Conservation (phyloP, 495 filamentous ascomycete species). For the Penicillium odoratum region DNA sequence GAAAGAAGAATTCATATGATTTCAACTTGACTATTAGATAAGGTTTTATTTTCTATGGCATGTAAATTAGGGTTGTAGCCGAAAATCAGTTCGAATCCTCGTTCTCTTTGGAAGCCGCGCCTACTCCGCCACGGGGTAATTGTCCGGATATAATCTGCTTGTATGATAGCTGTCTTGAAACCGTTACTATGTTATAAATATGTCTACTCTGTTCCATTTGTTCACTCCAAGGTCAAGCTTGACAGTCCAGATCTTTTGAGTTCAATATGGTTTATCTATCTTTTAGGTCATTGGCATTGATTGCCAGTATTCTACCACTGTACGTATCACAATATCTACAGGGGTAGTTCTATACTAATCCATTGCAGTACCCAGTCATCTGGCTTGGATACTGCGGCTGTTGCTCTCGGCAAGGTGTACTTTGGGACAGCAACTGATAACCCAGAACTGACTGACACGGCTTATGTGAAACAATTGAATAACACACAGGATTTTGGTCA, state of each 20-base stretch:
- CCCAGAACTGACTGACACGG: conserved; percentile 47
- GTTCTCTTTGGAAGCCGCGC: conserved; percentile 20
- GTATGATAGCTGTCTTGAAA: no score
- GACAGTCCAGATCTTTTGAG: neutral
- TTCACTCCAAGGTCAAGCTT: neutral
- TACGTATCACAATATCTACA: conserved; percentile 9
- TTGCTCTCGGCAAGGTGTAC: conserved; percentile 52
- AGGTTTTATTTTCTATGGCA: neutral
- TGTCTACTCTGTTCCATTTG: neutral
- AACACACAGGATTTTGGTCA: conserved; percentile 58
- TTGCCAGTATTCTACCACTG: conserved; percentile 28
- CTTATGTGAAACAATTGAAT: conserved; percentile 45
- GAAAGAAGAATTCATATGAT: neutral
- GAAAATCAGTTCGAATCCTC: neutral
- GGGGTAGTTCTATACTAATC: neutral
- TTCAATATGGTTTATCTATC: conserved; percentile 28
- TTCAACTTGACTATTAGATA: no score
- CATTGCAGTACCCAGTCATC: conserved; percentile 21
- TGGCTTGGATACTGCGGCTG: conserved; percentile 52
- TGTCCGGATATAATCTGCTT: conserved; percentile 16
- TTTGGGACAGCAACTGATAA: conserved; percentile 63
- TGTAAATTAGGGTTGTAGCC: neutral
- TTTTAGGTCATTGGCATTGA: conserved; percentile 25
- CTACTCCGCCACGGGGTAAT: conserved; percentile 24
- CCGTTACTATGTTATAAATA: neutral